Evolutionary conservation across 2,329 filamentous ascomycete genomes (phyloP).

Genomic region (Cryphonectria nitschkei): DNA sequence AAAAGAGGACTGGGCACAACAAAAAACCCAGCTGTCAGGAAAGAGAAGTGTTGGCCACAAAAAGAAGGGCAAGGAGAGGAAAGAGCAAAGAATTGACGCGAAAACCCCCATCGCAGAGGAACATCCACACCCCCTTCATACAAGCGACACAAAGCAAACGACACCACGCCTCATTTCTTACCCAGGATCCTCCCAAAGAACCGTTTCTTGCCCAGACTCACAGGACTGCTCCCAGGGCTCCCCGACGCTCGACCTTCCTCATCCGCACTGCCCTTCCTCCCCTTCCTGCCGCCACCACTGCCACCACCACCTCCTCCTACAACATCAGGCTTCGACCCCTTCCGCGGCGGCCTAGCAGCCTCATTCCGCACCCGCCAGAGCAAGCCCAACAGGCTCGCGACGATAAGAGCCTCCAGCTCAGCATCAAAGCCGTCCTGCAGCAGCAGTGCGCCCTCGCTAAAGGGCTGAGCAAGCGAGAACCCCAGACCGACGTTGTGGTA

Average conservation of each 20-base stretch:
- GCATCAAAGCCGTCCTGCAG: slow-evolving; percentile 18
- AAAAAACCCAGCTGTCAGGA: neutral
- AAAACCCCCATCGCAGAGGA: neutral
- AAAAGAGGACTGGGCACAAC: neutral
- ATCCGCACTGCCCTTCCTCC: slow-evolving; percentile 12
- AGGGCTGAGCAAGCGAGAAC: slow-evolving; percentile 25
- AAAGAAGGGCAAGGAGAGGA: neutral
- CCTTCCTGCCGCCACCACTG: neutral
- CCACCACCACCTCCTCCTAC: neutral
- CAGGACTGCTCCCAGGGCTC: neutral
- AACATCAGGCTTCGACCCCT: slow-evolving; percentile 14
- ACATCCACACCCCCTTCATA: neutral
- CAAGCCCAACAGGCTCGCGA: slow-evolving; percentile 27
- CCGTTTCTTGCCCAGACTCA: slow-evolving; percentile 17
- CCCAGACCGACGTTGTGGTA: slow-evolving; percentile 29
- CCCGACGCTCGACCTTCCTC: slow-evolving; percentile 1
- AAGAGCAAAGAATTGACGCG: neutral
- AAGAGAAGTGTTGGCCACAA: neutral
- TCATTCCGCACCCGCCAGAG: slow-evolving; percentile 24
- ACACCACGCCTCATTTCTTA: slow-evolving; percentile 15
- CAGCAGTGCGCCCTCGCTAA: slow-evolving; percentile 27
- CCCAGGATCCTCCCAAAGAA: slow-evolving; percentile 24
- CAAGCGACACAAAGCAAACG: too few relatives aligned
- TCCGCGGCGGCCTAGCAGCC: slow-evolving; percentile 20
- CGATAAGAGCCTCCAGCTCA: slow-evolving; percentile 25